phyloP scores from a whole-genome alignment of 352 stramenopile species.

The Phytophthora sojae region DNA sequence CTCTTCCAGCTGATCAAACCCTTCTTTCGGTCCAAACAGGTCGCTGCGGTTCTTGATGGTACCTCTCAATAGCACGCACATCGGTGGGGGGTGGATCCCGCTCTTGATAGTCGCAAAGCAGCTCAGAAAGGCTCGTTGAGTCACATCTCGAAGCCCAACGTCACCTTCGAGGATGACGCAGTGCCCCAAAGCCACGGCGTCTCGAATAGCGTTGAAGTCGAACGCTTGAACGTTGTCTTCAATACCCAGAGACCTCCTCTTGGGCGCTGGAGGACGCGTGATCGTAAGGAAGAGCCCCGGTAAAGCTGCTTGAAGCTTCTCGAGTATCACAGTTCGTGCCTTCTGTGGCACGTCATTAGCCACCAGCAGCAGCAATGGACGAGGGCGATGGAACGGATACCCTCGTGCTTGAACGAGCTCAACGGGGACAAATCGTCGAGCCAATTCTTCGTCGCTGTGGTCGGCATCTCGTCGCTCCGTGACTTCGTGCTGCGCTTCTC shows the following conservation, averaged over 20 bases:
- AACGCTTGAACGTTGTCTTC: constrained; percentile 26
- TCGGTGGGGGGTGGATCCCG: constrained; percentile 63
- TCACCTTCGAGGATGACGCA: constrained; percentile 81
- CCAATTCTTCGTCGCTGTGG: constrained; percentile 44
- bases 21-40: constrained; percentile 23
- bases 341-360: constrained; percentile 67
- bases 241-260: constrained; percentile 7
- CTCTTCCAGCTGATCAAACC: constrained; percentile 21
- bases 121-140: constrained; percentile 64
- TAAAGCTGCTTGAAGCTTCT: constrained; percentile 51
- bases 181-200: constrained; percentile 56
- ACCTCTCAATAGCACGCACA: constrained; percentile 71
- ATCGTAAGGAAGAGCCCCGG: constrained; percentile 81
- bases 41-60: constrained; percentile 58
- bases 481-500: constrained; percentile 56
- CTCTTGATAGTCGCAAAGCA: constrained; percentile 72
- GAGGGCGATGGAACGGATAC: constrained; percentile 47
- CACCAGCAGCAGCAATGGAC: constrained; percentile 75
- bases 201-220: constrained; percentile 45
- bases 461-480: constrained; percentile 49
- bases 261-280: constrained; percentile 41
- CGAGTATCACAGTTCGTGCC: constrained; percentile 47
- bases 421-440: constrained; percentile 67
- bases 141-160: constrained; percentile 70
- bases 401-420: constrained; percentile 46